phyloP scores from a whole-genome alignment of 129 eudicot species.

The Kitagawia praeruptora region DNA sequence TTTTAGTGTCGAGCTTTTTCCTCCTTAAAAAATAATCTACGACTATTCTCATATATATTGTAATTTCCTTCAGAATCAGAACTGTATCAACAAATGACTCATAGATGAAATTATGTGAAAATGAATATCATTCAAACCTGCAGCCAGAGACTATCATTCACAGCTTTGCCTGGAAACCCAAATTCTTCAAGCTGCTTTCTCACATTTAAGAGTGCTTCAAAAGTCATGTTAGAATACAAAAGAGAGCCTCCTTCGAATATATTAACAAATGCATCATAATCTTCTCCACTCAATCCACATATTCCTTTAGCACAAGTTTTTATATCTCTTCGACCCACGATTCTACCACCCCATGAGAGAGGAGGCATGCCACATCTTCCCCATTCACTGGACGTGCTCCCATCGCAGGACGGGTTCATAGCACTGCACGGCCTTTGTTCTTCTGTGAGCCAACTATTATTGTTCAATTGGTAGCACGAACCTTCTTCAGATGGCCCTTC shows the following conservation, averaged over 20 bases:
- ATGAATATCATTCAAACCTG: conserved; percentile 45
- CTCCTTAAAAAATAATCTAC: not conserved
- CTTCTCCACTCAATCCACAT: conserved; percentile 67
- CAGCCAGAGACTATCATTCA: conserved; percentile 95
- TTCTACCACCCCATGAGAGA: conserved; percentile 93
- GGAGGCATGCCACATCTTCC: conserved; percentile 62
- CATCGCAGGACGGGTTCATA: conserved; percentile 47
- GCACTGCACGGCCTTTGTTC: conserved; percentile 49
- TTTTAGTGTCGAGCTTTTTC: not conserved
- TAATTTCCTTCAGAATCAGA: not conserved
- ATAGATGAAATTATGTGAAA: not conserved
- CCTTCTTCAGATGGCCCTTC: conserved; percentile 97
- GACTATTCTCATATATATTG: not conserved
- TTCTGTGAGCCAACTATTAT: conserved; percentile 62
- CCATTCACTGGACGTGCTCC: conserved; percentile 71
- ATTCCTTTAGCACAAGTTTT: conserved; percentile 52
- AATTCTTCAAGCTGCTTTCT: conserved; percentile 92
- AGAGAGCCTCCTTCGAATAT: conserved; percentile 93
- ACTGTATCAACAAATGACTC: not conserved
- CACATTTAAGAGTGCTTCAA: conserved; percentile 84
- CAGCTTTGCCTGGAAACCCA: conserved; percentile 93
- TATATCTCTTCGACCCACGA: conserved; percentile 68
- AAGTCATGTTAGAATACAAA: conserved; percentile 90
- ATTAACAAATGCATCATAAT: conserved; percentile 78
- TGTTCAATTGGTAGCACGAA: conserved; percentile 60